Evolutionary conservation across 2,329 filamentous ascomycete species (phyloP).

Genomic region (Ceratocystiopsis brevicomis): DNA sequence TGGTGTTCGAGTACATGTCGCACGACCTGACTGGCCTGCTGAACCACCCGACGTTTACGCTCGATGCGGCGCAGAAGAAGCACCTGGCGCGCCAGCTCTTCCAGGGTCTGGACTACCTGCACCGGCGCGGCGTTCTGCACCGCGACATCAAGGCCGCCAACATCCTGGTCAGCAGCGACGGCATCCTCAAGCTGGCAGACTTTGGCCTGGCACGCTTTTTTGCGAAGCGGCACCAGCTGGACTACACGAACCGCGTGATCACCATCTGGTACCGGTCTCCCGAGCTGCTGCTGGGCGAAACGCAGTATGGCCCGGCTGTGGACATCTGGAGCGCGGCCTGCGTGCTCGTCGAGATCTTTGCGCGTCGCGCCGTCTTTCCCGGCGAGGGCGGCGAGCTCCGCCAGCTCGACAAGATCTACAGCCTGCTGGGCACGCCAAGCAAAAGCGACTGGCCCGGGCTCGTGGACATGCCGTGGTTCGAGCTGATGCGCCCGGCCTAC

Average conservation of each 20-base stretch:
- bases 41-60: conserved; percentile 80
- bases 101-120: conserved; percentile 81
- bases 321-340: conserved; percentile 97
- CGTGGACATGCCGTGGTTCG: conserved; percentile 93
- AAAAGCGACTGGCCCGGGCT: conserved; percentile 72
- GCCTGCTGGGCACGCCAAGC: conserved; percentile 73
- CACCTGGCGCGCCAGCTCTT: conserved; percentile 86
- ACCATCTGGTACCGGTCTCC: conserved; percentile 96
- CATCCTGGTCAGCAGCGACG: conserved; percentile 79
- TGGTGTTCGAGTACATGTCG: conserved; percentile 97
- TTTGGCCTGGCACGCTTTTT: conserved; percentile 95
- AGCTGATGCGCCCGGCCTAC: conserved; percentile 64
- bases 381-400: conserved; percentile 91
- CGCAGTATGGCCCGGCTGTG: conserved; percentile 72
- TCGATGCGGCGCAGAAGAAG: conserved; percentile 77
- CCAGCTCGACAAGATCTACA: conserved; percentile 94
- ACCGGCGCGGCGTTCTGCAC: conserved; percentile 82
- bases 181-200: conserved; percentile 80
- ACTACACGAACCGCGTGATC: conserved; percentile 97
- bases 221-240: conserved; percentile 72
- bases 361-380: conserved; percentile 79
- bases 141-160: conserved; percentile 98
- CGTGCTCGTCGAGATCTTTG: conserved; percentile 93
- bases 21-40: conserved; percentile 89
- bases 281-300: conserved; percentile 78